A percentile compares a stretch with the other conserved stretches of the same genome.
Conservation (phyloP, 2,329 filamentous ascomycete genomes). For the Fusarium stilboides region DNA sequence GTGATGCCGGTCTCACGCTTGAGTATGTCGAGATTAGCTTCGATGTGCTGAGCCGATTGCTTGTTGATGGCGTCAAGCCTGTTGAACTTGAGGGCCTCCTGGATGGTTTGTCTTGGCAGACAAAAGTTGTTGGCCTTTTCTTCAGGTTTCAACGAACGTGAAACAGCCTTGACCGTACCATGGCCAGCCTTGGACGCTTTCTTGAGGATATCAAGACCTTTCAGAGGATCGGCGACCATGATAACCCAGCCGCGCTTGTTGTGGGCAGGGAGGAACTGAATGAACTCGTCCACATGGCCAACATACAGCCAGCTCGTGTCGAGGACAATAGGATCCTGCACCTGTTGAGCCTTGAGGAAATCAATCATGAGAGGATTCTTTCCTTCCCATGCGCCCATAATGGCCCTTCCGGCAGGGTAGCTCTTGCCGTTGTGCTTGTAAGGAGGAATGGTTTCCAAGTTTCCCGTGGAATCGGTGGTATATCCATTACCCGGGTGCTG, state of each 20-base stretch:
- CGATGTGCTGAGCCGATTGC: slow-evolving; percentile 33
- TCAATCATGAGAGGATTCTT: slow-evolving; percentile 43
- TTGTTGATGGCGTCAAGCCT: slow-evolving; percentile 32
- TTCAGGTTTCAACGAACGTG: neutral
- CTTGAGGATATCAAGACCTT: slow-evolving; percentile 41
- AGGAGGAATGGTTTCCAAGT: slow-evolving; percentile 58
- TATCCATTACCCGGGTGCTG: slow-evolving; percentile 43
- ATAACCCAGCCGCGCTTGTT: slow-evolving; percentile 48
- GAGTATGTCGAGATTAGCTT: slow-evolving; percentile 43
- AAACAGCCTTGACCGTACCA: slow-evolving; percentile 33
- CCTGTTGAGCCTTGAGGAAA: slow-evolving; percentile 54
- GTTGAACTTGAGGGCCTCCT: slow-evolving; percentile 28
- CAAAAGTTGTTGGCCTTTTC: slow-evolving; percentile 4
- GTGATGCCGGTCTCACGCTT: slow-evolving; percentile 47
- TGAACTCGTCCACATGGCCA: slow-evolving; percentile 51
- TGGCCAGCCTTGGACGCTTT: slow-evolving; percentile 35
- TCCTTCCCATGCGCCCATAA: slow-evolving; percentile 37
- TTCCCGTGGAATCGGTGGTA: slow-evolving; percentile 49
- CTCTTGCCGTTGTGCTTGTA: slow-evolving; percentile 38
- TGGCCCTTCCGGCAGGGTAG: slow-evolving; percentile 43
- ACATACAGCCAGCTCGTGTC: slow-evolving; percentile 50
- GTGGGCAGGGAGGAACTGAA: slow-evolving; percentile 50
- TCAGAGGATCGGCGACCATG: slow-evolving; percentile 43
- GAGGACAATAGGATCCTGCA: slow-evolving; percentile 55
- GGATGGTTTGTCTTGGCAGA: slow-evolving; percentile 32